Conservation (phyloP, 352 stramenopile species). For the Globisporangium orthogonon region DNA sequence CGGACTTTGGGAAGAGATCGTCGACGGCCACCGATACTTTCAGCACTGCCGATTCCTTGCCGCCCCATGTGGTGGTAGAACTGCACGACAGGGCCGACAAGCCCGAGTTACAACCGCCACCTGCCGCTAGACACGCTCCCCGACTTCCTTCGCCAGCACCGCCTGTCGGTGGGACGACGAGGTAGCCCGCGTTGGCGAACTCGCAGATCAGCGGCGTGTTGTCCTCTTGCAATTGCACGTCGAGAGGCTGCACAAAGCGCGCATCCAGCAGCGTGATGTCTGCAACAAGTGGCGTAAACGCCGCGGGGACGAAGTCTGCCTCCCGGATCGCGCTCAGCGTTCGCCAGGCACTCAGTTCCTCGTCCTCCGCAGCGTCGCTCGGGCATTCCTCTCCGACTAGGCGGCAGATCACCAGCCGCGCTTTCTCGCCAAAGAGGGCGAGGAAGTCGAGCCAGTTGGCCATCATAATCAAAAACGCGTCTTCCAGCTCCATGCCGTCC, state of each 20-base stretch:
- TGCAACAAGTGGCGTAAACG: conserved; percentile 28
- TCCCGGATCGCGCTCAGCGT: conserved; percentile 23
- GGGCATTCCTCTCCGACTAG: conserved; percentile 9
- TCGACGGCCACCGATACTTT: conserved; percentile 28
- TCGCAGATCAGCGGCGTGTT: conserved; percentile 25
- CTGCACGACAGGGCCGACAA: conserved; percentile 4
- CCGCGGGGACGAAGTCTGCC: conserved; percentile 23
- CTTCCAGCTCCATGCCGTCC: conserved; percentile 19
- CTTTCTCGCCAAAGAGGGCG: conserved; percentile 47
- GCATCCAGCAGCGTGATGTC: conserved; percentile 35
- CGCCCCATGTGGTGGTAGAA: neutral
- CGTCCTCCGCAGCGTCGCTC: conserved; percentile 17
- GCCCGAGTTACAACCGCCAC: conserved; percentile 20
- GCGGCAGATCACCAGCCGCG: conserved; percentile 36
- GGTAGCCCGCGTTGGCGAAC: conserved; percentile 24
- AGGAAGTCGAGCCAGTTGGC: conserved; percentile 45
- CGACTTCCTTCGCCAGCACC: conserved; percentile 23
- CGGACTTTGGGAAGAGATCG: conserved; percentile 3
- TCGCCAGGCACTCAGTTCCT: conserved; percentile 35
- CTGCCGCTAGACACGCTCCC: conserved; percentile 20
- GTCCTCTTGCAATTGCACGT: conserved; percentile 40
- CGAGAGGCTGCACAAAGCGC: conserved; percentile 21
- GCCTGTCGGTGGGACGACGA: conserved; percentile 34
- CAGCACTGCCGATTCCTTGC: conserved; percentile 25
- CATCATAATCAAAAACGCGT: conserved; percentile 36